Base-by-base conservation (phyloP, 179 eudicot genomes). In the Beta macrorhiza region DNA sequence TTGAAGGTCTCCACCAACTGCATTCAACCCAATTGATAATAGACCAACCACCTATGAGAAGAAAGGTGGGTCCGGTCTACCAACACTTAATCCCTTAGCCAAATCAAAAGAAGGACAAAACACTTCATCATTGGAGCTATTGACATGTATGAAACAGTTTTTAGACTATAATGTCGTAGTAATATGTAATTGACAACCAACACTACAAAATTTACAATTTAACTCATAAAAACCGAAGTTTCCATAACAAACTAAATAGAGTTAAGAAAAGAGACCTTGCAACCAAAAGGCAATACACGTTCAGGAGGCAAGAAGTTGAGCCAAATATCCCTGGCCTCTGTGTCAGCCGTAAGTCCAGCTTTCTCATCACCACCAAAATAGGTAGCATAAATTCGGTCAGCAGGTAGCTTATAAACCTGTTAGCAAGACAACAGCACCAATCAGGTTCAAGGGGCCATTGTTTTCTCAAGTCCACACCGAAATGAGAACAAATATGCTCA, bases 311-410 rank as follows among this genome's bases (percentile, higher is more conserved):
- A 86, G 84, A 86, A 88, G 17, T 90, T 89, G 75, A 97, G 95
- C 99, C 99, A 97, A 29, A 91, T 82, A 77, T 88, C 91, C 82
- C 88, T 92, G 25, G 99, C 99, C 87, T 97, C 99, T 11, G 67
- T 74, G 84, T 97, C 99, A 80, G 99, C 86, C 72, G 87, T 90
- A 84, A 97, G 98, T 64, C 97, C 97, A 82, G 91, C 85, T 80
- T 91, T 92, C 83, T 91, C 97, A 85, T 97, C 97, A 53, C 99
- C 99, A n/a, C 98, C 99, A 88, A 97, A 97, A 83, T 97, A 97
- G 81, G 99, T 97, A 22, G 98, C 99, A 85, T 97, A 97, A 79
- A 97, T 83, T 61, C 91, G 83, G 80, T 91, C 94, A 44, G 84
- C 29, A 44, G 98, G 99, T 67, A 97, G 84, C 70, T 85, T 83